Evolutionary conservation across 2,329 filamentous ascomycete species (phyloP), one percentile per base, ranked within the genome.

Genomic region (Exophiala sp.): DNA sequence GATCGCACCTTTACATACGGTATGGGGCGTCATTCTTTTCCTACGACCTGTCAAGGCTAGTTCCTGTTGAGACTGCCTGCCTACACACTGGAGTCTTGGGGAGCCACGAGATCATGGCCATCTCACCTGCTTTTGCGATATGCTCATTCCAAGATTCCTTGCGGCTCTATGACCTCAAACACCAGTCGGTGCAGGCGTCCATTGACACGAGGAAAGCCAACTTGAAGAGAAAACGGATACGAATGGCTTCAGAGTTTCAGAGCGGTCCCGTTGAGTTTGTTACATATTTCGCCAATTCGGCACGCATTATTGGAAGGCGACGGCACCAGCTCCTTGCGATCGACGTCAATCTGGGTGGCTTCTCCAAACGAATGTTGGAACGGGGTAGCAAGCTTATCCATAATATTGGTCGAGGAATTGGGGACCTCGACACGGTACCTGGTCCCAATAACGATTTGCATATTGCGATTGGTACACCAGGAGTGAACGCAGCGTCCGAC

Each of bases 111-210:
- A 55, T 50, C 30, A 47, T 59, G 19, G 38, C 54, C 18, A 48
- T 54, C 22, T 50, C 48, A 13, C 40, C 43, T n/a, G 46, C 45
- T 10, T 53, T 53, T 44, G 65, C 73, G 10, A 69, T 73, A 44
- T 69, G 63, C 7, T 68, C 68, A 7, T 66, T 65, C 19, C 60
- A 68, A 32, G 70, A 69, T 13, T 60, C 67, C n/a, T 59, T 75
- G 19, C 69, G 67, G 2, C 57, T 74, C 5, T 71, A 73, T 46
- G 70, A 74, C 56, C 68, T 71, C n/a, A 68, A 70, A 41, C 74
- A 71, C 55, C 65, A 68, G 53, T 72, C 72, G 1, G 62, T 73
- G 11, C 71, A 73, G 54, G 67, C 69, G 45, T 68, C 66, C 46
- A 66, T 71, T 44, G 53, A 66, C 11, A 50, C 65, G 43, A 58